Percentiles rank a stretch among this genome's conserved stretches.
Conservation (phyloP, 2,329 filamentous ascomycete species). For the Hysterium pulicare region DNA sequence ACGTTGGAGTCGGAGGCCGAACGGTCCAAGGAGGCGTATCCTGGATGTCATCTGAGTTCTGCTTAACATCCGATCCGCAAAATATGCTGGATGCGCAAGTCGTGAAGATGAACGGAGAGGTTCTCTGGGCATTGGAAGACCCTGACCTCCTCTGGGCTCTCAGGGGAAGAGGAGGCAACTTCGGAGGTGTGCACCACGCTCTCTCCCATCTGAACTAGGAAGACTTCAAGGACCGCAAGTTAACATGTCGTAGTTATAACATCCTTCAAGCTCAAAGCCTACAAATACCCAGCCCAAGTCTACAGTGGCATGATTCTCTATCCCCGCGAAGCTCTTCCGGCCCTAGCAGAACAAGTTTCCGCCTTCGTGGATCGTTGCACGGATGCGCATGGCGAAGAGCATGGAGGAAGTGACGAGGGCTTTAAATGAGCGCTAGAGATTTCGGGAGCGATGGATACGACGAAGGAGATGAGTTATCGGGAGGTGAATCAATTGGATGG, state of each 20-base stretch:
- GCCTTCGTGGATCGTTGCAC: conserved; percentile 15
- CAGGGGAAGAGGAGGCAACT: conserved; percentile 39
- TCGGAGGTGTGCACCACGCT: conserved; percentile 25
- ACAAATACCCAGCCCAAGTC: conserved; percentile 24
- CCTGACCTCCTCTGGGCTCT: conserved; percentile 43
- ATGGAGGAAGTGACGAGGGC: conserved; percentile 21
- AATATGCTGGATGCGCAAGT: conserved; percentile 42
- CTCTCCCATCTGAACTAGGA: too few relatives aligned
- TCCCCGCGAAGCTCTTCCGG: conserved; percentile 7
- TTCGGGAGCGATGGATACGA: conserved; percentile 20
- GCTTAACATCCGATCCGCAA: conserved; percentile 38
- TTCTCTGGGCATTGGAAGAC: conserved; percentile 38
- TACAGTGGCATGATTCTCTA: conserved; percentile 13
- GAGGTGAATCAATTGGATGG: conserved; percentile 20
- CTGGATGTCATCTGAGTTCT: conserved; percentile 39
- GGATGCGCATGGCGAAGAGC: conserved; percentile 28
- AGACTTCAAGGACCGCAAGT: too few relatives aligned
- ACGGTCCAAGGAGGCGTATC: conserved; percentile 38
- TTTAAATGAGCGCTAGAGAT: conserved; percentile 28
- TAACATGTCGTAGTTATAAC: conserved; percentile 14
- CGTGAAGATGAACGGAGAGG: conserved; percentile 35
- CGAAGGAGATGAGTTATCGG: conserved; percentile 15
- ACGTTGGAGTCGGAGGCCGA: conserved; percentile 40
- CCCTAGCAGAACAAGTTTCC: conserved; percentile 17
- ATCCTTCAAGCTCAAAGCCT: conserved; percentile 23